Evolutionary conservation across 805 yeast species (phyloP), one percentile per base, ranked within the genome.

Genomic region (Candida koratica): DNA sequence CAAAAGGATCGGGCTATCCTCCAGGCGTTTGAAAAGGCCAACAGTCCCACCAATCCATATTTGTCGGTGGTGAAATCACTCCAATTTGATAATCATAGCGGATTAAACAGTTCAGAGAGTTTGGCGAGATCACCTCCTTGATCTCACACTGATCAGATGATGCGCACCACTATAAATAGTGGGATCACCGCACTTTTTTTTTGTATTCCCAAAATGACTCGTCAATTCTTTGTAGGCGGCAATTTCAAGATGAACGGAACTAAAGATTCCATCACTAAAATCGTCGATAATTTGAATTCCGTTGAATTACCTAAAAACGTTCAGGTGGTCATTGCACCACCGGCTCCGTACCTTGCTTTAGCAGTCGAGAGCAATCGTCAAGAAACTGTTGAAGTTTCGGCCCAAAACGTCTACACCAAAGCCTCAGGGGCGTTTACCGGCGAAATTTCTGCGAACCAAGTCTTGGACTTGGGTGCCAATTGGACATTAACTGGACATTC

Each of bases 201-300:
- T n/a, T n/a, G n/a, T n/a, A n/a, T n/a, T n/a, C n/a, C n/a, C 25
- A 29, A 20, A 30, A 67, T 67, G 95, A 81, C 95, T 63, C 84
- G 95, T 71, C 77, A 75, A 67, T 93, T 90, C 73, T 89, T 93
- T 67, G 96, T 93, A 60, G 98, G 98, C 56, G 98, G 98, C 60
- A 93, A 93, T 88, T 90, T 93, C 79, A 93, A 93, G 71, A 82
- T 93, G 86, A 93, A 93, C 78, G 98, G 98, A 62, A 71, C 95
- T 60, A 81, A 81, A 69, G 77, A 75, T 55, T 83, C 93, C 53
- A 84, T 93, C 66, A 77, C 79, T 64, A 69, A 77, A 52, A 89
- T 93, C 60, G 82, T 90, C 46, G 89, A 79, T 48, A 72, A 79
- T 70, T 77, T 93, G 60, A 90, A 90, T 77, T 61, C 67, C 37